Evolutionary conservation across 352 stramenopile genomes (phyloP), one percentile per base, ranked within the genome.

Genomic region (Pythium myriotylum): DNA sequence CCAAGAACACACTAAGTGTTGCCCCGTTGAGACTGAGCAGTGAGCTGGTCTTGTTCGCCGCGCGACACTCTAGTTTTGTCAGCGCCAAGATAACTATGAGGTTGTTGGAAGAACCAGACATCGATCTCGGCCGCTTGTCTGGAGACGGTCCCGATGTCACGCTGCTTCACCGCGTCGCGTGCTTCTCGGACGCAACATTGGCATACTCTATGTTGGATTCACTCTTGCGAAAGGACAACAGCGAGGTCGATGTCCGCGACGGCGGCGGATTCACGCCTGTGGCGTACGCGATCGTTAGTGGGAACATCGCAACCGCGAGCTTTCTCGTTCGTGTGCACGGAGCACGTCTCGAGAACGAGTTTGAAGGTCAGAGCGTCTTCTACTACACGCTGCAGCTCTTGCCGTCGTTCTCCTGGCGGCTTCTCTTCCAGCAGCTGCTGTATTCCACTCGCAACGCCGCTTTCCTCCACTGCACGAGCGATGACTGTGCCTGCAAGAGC

Each of bases 351-450:
- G 73, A 89, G 54, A 68, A 72, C 10, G 76, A 87, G 51, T 92
- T 78, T 47, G 82, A 92, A 74, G 82, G 82, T 3, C 82, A 90
- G 33, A 61, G 67, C 0, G 56, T 61, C 12, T 84, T 88, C 27
- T 90, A 90, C 70, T 89, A 89, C 47, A 42, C 61, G 8, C 70
- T 86, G 37, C 70, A 89, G 22, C 53, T 92, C 12, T 29, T 82
- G 12, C 78, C 79, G 19, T 84, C 68, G n/a, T 81, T 78, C n/a
- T 8, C 65, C 1, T 79, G 59, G 69, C 74, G 82, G 0, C 59
- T n/a, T 24, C 49, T 90, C 19, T 16, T 87, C 1, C 67, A 70
- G 46, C 50, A 62, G 32, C 2, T 88, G 14, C 46, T 88, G 12
- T 20, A 54, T 5, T 37, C 37, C 9, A 71, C 65, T n/a, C 68